Conservation (phyloP, 2,329 filamentous ascomycete species). For the Sporothrix luriei region DNA sequence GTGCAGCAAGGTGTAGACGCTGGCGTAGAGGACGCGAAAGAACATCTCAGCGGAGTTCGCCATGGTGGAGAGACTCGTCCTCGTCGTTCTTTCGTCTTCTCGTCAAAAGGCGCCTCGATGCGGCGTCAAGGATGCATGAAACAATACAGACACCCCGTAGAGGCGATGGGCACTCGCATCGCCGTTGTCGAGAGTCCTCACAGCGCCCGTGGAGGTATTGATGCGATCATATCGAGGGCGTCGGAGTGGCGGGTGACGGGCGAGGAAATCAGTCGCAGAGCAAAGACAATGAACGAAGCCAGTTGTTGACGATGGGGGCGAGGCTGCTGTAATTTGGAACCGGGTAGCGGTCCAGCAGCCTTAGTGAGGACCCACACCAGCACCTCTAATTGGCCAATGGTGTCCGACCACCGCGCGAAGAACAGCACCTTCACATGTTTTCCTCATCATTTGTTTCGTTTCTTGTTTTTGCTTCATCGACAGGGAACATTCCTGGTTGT, state of each 20-base stretch:
- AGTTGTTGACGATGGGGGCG: conserved; percentile 24
- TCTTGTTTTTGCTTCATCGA: neutral
- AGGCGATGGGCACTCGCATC: conserved; percentile 23
- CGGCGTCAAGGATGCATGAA: conserved; percentile 20
- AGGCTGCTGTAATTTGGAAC: conserved; percentile 20
- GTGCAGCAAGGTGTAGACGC: conserved; percentile 74
- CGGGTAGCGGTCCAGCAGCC: neutral
- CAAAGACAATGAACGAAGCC: neutral
- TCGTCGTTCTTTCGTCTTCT: conserved; percentile 1
- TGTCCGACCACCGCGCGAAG: neutral
- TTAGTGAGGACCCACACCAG: neutral
- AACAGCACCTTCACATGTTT: neutral
- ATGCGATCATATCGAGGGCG: conserved; percentile 17
- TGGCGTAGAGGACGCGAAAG: conserved; percentile 79
- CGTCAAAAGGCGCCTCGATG: neutral
- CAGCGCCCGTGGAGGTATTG: neutral
- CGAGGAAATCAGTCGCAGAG: neutral
- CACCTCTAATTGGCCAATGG: conserved; percentile 24
- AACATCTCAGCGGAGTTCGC: conserved; percentile 55
- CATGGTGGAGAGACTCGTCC: conserved; percentile 41
- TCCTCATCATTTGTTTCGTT: conserved; percentile 7
- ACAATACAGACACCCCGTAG: conserved; percentile 18
- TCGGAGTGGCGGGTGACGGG: neutral
- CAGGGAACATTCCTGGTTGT: neutral
- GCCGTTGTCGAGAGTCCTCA: conserved; percentile 10